Conservation (phyloP, 305 asterid species). For the Petunia hybrid region DNA sequence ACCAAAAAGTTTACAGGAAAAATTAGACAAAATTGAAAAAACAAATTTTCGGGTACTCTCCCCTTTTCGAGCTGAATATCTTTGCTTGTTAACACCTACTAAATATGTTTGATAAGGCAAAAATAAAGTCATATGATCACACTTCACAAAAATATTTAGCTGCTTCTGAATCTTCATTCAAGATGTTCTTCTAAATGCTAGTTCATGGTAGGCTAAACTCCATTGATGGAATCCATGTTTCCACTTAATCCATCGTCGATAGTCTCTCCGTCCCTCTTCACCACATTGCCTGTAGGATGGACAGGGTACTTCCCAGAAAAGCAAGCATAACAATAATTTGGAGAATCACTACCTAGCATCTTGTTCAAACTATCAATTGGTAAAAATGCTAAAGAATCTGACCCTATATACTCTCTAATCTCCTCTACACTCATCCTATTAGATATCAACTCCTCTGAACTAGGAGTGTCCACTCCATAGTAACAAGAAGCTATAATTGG, state of each 20-base stretch:
- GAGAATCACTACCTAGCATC: constrained; percentile 39
- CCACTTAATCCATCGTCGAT: constrained; percentile 79
- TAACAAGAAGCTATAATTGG: constrained; percentile 54
- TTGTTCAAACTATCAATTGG: constrained; percentile 43
- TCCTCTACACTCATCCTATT: constrained; percentile 73
- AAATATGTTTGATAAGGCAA: not conserved
- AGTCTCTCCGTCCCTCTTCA: constrained; percentile 69
- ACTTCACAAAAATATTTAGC: too few species aligned
- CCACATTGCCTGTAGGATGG: constrained; percentile 65
- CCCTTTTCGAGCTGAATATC: too few species aligned
- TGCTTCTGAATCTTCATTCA: too few species aligned
- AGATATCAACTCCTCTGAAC: constrained; percentile 63
- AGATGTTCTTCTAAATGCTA: too few species aligned
- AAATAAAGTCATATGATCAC: not conserved
- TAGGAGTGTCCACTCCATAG: constrained; percentile 58
- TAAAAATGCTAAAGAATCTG: constrained; percentile 52
- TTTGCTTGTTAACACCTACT: not conserved
- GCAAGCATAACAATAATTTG: constrained; percentile 51
- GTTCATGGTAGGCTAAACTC: constrained; percentile 55
- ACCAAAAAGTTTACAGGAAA: too few species aligned
- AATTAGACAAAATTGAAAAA: too few species aligned
- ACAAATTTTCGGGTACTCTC: too few species aligned
- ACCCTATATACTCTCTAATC: constrained; percentile 69
- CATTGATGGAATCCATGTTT: constrained; percentile 59
- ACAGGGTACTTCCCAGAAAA: constrained; percentile 67